These are phyloP conservation scores for Dillenia suffruticosa DNA, from an alignment of 164 flowering plant species.

Conservation along the genomic window DNA sequence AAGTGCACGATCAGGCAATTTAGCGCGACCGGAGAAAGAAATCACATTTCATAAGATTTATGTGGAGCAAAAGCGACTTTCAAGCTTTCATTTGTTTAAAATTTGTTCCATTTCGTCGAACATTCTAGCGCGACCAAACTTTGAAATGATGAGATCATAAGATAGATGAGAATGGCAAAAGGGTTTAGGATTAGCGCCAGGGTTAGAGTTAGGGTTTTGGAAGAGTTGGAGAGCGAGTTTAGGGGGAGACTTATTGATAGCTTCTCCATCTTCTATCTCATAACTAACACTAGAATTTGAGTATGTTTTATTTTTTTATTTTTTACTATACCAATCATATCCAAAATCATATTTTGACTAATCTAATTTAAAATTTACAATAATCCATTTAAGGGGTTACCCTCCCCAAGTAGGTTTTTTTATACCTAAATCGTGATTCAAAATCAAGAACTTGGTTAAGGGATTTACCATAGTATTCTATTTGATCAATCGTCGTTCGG, in stretches of 20 bases:
- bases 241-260: constrained; percentile 40
- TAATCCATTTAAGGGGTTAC: too few relatives aligned
- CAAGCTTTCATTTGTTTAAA: constrained; percentile 42
- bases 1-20: constrained; percentile 38
- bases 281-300: too few relatives aligned
- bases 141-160: constrained; percentile 75
- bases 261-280: constrained; percentile 15
- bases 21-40: constrained; percentile 48
- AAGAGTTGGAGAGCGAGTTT: constrained; percentile 52
- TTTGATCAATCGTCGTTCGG: too few relatives aligned
- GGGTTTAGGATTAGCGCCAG: constrained; percentile 30
- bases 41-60: constrained; percentile 67
- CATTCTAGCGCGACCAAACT: constrained; percentile 75
- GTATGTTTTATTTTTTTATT: too few relatives aligned
- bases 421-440: too few relatives aligned
- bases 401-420: too few relatives aligned
- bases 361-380: too few relatives aligned
- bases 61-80: constrained; percentile 39
- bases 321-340: too few relatives aligned
- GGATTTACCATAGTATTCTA: too few relatives aligned
- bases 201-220: constrained; percentile 29
- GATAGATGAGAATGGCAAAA: constrained; percentile 51
- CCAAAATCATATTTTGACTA: too few relatives aligned
- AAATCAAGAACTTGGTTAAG: too few relatives aligned
- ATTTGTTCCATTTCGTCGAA: constrained; percentile 61